These are phyloP conservation scores for Tetrahymena malaccensis DNA, from an alignment of 73 alveolate species.

Conservation along the genomic window DNA sequence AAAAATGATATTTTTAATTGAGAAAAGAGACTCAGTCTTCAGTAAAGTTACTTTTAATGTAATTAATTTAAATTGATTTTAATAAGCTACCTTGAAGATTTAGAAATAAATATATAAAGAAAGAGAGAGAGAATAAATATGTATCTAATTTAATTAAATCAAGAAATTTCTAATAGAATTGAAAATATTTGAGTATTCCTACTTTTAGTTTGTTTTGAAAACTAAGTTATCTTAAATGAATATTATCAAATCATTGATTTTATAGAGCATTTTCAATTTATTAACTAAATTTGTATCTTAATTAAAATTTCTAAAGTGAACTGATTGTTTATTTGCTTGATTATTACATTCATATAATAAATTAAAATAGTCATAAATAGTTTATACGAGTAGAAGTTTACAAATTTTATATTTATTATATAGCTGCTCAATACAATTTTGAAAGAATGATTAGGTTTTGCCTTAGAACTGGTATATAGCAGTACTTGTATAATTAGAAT, in stretches of 20 bases:
- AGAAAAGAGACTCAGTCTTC: too few species aligned
- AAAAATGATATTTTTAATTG: too few species aligned
- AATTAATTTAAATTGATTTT: too few species aligned
- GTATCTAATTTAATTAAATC: background rate
- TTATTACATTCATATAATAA: background rate
- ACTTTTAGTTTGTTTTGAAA: background rate
- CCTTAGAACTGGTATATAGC: background rate
- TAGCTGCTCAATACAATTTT: background rate
- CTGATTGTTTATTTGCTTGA: background rate
- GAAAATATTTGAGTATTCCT: background rate
- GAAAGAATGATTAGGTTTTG: background rate
- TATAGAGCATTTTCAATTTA: background rate
- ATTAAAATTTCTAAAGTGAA: background rate
- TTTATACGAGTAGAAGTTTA: background rate
- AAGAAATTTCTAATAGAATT: background rate
- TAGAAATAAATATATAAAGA: too few species aligned
- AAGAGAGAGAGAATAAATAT: background rate
- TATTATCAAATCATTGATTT: background rate
- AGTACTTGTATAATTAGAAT: background rate
- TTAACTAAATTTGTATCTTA: background rate
- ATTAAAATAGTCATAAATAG: background rate
- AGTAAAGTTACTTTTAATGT: too few species aligned
- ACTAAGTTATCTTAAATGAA: background rate
- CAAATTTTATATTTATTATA: background rate
- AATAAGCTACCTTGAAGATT: too few species aligned